A percentile compares a stretch with the other conserved stretches of the same genome.
Conservation (phyloP, 2,329 filamentous ascomycete genomes). For the Microsporum canis region DNA sequence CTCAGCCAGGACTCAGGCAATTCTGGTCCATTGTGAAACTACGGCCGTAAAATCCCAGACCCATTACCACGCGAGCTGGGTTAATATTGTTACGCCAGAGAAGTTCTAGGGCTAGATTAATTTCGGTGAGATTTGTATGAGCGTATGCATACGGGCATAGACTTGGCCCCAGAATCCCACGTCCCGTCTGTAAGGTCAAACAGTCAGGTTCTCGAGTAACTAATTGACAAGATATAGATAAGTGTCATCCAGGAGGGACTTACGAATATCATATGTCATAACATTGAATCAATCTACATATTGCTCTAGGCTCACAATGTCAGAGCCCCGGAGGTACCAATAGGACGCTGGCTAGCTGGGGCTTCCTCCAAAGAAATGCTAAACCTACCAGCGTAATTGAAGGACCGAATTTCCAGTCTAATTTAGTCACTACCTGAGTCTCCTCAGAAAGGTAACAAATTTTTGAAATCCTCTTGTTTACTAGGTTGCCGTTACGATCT, state of each 20-base stretch:
- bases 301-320: constrained; percentile 14
- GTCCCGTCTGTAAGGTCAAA: constrained; percentile 12
- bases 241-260: not conserved
- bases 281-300: constrained; percentile 20
- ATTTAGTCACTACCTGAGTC: constrained; percentile 13
- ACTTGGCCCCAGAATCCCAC: constrained; percentile 19
- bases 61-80: constrained; percentile 21
- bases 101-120: constrained; percentile 18
- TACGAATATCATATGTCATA: constrained; percentile 23
- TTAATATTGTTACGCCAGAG: constrained; percentile 22
- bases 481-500: constrained; percentile 18
- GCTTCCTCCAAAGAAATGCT: not conserved
- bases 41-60: constrained; percentile 23
- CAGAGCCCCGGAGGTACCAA: constrained; percentile 24
- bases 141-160: constrained; percentile 16
- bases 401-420: constrained; percentile 13
- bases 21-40: constrained; percentile 17
- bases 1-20: constrained; percentile 24
- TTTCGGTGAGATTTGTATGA: constrained; percentile 28
- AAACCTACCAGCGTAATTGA: constrained; percentile 13
- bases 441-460: constrained; percentile 20
- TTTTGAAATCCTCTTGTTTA: constrained; percentile 24
- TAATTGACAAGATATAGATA: too few relatives aligned
- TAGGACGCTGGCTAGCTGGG: constrained; percentile 17
- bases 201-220: not conserved